Percentiles rank a stretch among this genome's conserved stretches.
Conservation (phyloP, 2,329 filamentous ascomycete species). For the Fusarium sp. region DNA sequence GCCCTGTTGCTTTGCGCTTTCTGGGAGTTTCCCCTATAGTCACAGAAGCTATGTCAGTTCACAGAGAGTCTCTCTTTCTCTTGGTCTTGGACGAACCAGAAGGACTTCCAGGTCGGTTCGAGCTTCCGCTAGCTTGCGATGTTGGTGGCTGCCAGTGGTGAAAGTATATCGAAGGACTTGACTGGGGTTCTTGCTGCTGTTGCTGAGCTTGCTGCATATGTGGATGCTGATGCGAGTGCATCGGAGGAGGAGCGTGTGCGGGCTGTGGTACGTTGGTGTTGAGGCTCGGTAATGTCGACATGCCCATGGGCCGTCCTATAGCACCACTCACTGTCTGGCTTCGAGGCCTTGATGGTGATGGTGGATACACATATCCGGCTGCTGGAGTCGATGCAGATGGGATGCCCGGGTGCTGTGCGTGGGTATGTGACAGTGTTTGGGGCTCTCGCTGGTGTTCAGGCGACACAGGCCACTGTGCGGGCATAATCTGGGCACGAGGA, state of each 20-base stretch:
- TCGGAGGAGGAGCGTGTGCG: slow-evolving; percentile 40
- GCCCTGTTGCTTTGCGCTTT: slow-evolving; percentile 80
- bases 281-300: slow-evolving; percentile 55
- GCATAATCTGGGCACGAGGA: slow-evolving; percentile 59
- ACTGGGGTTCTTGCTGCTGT: slow-evolving; percentile 61
- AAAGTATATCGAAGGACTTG: slow-evolving; percentile 84
- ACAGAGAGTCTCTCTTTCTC: slow-evolving; percentile 56
- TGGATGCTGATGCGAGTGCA: slow-evolving; percentile 58
- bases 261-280: slow-evolving; percentile 57
- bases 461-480: slow-evolving; percentile 61
- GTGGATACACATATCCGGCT: slow-evolving; percentile 57
- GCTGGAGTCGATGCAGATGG: slow-evolving; percentile 49
- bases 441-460: slow-evolving; percentile 66
- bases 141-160: slow-evolving; percentile 91
- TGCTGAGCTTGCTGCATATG: slow-evolving; percentile 65
- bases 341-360: slow-evolving; percentile 60
- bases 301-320: slow-evolving; percentile 50
- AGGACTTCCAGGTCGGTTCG: slow-evolving; percentile 76
- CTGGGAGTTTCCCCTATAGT: slow-evolving; percentile 79
- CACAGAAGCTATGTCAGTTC: slow-evolving; percentile 51
- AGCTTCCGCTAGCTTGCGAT: slow-evolving; percentile 66
- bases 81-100: slow-evolving; percentile 74
- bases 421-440: slow-evolving; percentile 53
- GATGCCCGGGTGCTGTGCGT: slow-evolving; percentile 54
- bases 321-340: slow-evolving; percentile 59